Evolutionary conservation across 1,139 yeast species (phyloP).

Genomic region (Kurtzmaniella natalensis): DNA sequence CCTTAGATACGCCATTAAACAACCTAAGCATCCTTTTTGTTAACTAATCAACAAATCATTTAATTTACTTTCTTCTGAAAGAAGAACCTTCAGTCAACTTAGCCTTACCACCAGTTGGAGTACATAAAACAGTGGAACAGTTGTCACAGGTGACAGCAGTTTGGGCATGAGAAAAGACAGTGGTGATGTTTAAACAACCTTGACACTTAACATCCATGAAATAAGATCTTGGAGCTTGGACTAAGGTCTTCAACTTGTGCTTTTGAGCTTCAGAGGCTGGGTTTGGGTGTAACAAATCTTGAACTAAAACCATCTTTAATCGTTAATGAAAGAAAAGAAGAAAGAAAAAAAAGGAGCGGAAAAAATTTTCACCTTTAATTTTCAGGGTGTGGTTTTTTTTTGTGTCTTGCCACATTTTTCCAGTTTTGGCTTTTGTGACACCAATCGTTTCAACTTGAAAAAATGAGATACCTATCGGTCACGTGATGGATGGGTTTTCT

Average conservation of each 20-base stretch:
- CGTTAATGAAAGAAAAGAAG: slow-evolving; percentile 1
- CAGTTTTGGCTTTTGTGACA: slow-evolving; percentile 1
- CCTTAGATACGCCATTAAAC: too few species aligned
- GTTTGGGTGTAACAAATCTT: slow-evolving; percentile 96
- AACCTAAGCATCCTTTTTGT: too few species aligned
- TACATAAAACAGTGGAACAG: slow-evolving; percentile 96
- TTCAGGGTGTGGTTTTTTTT: slow-evolving; percentile 5
- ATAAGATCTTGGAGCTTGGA: slow-evolving; percentile 96
- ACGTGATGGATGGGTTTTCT: not conserved
- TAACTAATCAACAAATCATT: not conserved
- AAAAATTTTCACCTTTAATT: slow-evolving; percentile 3
- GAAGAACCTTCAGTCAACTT: slow-evolving; percentile 98
- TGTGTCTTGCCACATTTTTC: slow-evolving; percentile 9
- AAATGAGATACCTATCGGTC: too few species aligned
- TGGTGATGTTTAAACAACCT: slow-evolving; percentile 98
- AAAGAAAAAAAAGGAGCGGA: slow-evolving; percentile 2
- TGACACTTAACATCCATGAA: slow-evolving; percentile 99
- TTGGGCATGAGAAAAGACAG: slow-evolving; percentile 99
- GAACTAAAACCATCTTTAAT: slow-evolving; percentile 72
- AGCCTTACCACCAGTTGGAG: slow-evolving; percentile 99
- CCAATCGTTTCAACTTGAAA: too few species aligned
- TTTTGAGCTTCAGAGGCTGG: slow-evolving; percentile 94
- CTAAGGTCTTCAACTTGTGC: slow-evolving; percentile 97
- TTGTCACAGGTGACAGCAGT: slow-evolving; percentile 99
- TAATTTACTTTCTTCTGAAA: slow-evolving; percentile 91